Evolutionary conservation across 495 filamentous ascomycete species (phyloP).

Genomic region (Chlorociboria aeruginascens): DNA sequence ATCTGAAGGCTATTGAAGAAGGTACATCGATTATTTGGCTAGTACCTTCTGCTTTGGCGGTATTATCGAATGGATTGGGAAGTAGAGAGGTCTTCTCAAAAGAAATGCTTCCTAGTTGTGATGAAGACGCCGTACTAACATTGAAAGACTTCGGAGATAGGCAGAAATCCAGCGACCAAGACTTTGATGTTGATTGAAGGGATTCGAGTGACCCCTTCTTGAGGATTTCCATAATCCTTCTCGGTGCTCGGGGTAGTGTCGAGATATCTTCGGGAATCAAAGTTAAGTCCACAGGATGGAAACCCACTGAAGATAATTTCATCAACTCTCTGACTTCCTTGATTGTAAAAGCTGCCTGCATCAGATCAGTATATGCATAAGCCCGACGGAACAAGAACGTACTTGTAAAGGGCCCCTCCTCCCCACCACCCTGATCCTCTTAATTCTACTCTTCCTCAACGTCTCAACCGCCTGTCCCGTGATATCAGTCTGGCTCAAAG

Average conservation of each 20-base stretch:
- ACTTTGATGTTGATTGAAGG: conserved; percentile 37
- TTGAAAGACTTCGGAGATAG: conserved; percentile 62
- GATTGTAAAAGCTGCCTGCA: conserved; percentile 78
- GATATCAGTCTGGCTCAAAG: conserved; percentile 74
- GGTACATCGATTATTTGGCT: conserved; percentile 30
- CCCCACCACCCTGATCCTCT: conserved; percentile 72
- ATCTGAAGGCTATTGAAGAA: conserved; percentile 68
- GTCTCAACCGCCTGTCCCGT: conserved; percentile 68
- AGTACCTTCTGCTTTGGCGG: conserved; percentile 40
- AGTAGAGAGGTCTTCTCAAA: conserved; percentile 50
- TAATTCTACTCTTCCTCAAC: conserved; percentile 61
- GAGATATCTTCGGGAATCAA: conserved; percentile 52
- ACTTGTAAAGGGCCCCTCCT: conserved; percentile 81
- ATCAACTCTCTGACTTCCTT: conserved; percentile 85
- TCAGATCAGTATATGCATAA: conserved; percentile 3
- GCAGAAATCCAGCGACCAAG: conserved; percentile 77
- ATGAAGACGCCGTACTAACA: conserved; percentile 29
- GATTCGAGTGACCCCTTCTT: conserved; percentile 52
- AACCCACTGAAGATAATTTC: conserved; percentile 58
- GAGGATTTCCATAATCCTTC: conserved; percentile 69
- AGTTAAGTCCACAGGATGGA: conserved; percentile 52
- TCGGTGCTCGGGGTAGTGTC: conserved; percentile 57
- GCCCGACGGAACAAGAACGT: conserved; percentile 2
- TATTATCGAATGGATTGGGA: conserved; percentile 33
- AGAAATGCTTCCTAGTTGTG: conserved; percentile 42